phyloP scores from a whole-genome alignment of 495 filamentous ascomycete species.

The Penicillium goetzii region DNA sequence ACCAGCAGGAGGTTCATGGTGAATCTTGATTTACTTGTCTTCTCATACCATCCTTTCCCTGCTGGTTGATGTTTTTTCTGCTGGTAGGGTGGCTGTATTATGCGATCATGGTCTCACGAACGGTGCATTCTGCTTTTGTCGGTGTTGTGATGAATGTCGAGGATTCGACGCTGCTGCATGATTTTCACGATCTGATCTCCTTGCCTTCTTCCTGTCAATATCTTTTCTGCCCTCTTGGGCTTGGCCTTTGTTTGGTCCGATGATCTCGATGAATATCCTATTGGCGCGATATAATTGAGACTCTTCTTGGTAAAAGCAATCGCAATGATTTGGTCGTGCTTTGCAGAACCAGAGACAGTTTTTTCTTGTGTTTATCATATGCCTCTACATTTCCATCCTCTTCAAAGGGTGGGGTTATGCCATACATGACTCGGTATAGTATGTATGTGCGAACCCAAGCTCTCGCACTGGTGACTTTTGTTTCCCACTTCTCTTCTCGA shows the following conservation, averaged over 20 bases:
- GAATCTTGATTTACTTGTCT: slow-evolving; percentile 35
- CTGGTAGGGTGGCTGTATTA: slow-evolving; percentile 24
- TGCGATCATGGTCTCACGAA: slow-evolving; percentile 39
- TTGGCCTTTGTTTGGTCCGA: background rate
- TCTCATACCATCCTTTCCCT: background rate
- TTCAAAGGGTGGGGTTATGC: background rate
- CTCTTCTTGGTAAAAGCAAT: background rate
- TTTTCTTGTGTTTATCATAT: background rate
- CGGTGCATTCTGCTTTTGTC: slow-evolving; percentile 29
- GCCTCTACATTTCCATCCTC: background rate
- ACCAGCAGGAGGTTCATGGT: slow-evolving; percentile 44
- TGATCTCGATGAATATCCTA: background rate
- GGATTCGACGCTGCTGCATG: slow-evolving; percentile 38
- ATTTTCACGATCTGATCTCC: slow-evolving; percentile 30
- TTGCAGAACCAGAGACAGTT: background rate
- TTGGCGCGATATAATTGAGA: background rate
- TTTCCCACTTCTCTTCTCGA: background rate
- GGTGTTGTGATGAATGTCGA: slow-evolving; percentile 30
- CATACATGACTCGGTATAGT: background rate
- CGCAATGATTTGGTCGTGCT: background rate
- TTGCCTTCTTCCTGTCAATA: slow-evolving; percentile 1
- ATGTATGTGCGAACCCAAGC: background rate
- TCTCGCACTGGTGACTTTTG: background rate
- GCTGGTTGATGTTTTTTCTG: background rate
- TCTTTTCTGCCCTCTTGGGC: background rate